Evolutionary conservation across 2,329 filamentous ascomycete species (phyloP).

Genomic region (Eurotiales sp.): DNA sequence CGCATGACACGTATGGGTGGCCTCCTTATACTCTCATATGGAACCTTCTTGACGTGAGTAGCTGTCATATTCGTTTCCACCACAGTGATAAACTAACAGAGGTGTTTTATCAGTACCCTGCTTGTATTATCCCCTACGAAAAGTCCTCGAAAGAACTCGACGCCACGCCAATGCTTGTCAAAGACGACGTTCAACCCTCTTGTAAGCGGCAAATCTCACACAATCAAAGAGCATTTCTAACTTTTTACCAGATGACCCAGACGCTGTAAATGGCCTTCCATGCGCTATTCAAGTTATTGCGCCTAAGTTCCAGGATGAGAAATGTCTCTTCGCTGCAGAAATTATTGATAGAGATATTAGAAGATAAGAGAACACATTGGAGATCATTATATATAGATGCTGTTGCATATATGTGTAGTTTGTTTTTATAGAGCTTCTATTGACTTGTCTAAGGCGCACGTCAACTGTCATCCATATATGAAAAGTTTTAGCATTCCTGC

Average conservation of each 20-base stretch:
- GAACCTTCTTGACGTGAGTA: constrained; percentile 50
- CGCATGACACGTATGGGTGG: constrained; percentile 46
- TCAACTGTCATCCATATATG: too few relatives aligned
- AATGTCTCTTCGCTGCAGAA: neutral
- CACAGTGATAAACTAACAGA: too few relatives aligned
- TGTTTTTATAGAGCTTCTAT: too few relatives aligned
- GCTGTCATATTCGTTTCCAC: too few relatives aligned
- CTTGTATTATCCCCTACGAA: constrained; percentile 4
- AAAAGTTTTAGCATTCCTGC: too few relatives aligned
- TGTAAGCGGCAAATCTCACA: neutral
- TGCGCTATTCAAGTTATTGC: constrained; percentile 8
- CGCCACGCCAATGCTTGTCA: neutral
- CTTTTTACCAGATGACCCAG: constrained; percentile 2
- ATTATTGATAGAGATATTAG: constrained; percentile 7
- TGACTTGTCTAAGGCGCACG: too few relatives aligned
- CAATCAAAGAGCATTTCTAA: neutral
- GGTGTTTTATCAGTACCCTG: constrained; percentile 7
- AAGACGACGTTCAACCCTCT: constrained; percentile 5
- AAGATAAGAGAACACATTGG: neutral
- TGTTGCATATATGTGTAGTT: too few relatives aligned
- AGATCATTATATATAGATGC: neutral
- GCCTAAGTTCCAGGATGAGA: neutral
- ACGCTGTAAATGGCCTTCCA: constrained; percentile 3
- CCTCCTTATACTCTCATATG: constrained; percentile 39
- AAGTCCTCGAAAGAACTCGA: constrained; percentile 5